These are phyloP conservation scores for Chlorella variabilis DNA, from an alignment of 163 green algal genomes.

Conservation along the genomic window DNA sequence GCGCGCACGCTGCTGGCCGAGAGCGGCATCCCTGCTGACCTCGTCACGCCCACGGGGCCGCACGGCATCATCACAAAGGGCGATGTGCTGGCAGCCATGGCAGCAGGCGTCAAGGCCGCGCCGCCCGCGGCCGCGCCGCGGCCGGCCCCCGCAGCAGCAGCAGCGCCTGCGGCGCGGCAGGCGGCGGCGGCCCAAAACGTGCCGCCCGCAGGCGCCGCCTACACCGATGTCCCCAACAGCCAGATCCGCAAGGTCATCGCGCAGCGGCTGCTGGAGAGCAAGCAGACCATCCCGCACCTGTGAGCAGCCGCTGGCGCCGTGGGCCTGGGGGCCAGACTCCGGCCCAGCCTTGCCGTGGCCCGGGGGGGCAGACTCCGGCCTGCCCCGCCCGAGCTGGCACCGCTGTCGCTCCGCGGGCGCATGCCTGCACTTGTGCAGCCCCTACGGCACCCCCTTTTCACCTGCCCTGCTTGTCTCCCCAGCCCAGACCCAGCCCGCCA, in stretches of 20 bases:
- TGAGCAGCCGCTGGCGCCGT: conserved; percentile 1
- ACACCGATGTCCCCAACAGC: conserved; percentile 26
- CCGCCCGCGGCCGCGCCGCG: neutral
- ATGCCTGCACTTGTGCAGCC: no score
- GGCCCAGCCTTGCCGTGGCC: no score
- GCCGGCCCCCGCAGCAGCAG: neutral
- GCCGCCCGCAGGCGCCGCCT: neutral
- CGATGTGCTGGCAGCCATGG: conserved; percentile 74
- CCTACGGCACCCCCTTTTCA: no score
- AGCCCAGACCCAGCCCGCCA: no score
- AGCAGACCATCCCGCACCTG: conserved; percentile 77
- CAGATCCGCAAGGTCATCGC: conserved; percentile 88
- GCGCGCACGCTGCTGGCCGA: conserved; percentile 58
- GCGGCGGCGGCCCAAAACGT: neutral
- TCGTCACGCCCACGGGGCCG: conserved; percentile 67
- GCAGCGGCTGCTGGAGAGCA: conserved; percentile 87
- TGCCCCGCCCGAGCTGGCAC: no score
- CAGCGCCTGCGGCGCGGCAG: neutral
- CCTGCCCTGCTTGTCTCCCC: neutral
- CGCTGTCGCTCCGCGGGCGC: no score
- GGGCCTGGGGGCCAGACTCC: neutral
- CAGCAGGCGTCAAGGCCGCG: conserved; percentile 20
- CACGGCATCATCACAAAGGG: conserved; percentile 73
- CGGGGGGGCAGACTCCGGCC: no score
- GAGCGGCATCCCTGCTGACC: conserved; percentile 21